Conservation (phyloP, 1,284 basidiomycete genomes). For the Porodaedalea pini region DNA sequence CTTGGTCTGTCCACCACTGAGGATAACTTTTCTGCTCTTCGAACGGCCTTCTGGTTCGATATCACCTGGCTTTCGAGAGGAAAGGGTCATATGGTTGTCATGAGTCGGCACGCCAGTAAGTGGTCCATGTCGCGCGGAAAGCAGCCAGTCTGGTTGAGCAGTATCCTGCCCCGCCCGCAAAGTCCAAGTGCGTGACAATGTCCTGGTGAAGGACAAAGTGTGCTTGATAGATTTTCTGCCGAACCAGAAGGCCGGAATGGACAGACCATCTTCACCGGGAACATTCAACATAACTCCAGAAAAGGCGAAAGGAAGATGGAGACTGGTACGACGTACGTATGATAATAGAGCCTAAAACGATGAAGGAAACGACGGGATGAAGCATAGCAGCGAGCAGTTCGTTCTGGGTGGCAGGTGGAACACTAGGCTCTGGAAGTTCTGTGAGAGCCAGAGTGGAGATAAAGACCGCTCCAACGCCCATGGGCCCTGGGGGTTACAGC, state of each 20-base stretch:
- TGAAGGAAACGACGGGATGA: constrained; percentile 79
- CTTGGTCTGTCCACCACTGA: neutral
- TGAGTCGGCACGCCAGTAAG: neutral
- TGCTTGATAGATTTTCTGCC: constrained; percentile 47
- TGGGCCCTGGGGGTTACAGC: constrained; percentile 27
- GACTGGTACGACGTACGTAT: constrained; percentile 21
- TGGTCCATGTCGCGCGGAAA: neutral
- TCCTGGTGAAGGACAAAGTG: constrained; percentile 84
- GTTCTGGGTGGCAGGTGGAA: constrained; percentile 60
- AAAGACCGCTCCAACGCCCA: constrained; percentile 84
- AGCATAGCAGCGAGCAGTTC: constrained; percentile 69
- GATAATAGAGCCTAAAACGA: constrained; percentile 76
- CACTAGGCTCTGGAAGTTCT: constrained; percentile 58
- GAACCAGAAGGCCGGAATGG: constrained; percentile 83
- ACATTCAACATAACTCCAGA: neutral
- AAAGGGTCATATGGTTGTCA: neutral
- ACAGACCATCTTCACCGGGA: constrained; percentile 65
- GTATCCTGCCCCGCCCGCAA: neutral
- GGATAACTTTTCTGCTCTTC: neutral
- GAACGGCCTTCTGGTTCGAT: neutral
- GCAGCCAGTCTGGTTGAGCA: neutral
- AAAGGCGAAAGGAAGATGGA: no score
- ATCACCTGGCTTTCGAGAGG: neutral
- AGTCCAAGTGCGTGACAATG: constrained; percentile 58
- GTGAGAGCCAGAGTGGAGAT: constrained; percentile 75